Evolutionary conservation across 192 early-diverging fungal species (phyloP), one percentile per base, ranked within the genome.

Genomic region (Linnemannia schmuckeri): DNA sequence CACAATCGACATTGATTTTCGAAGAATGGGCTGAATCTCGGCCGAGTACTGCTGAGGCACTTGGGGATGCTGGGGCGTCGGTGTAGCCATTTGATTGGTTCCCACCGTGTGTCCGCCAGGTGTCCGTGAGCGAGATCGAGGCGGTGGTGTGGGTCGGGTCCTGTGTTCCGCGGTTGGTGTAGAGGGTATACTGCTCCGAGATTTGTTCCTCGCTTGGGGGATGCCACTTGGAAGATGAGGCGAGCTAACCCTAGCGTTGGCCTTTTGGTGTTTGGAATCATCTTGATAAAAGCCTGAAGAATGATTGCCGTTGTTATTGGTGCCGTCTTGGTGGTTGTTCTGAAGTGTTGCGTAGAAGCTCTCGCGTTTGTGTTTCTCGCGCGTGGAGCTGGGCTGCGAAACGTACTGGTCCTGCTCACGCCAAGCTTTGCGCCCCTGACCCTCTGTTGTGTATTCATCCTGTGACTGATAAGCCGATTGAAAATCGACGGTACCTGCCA

Each of bases 351-450:
- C 85, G 37, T 81, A 87, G 61, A 81, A 87, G 35, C 85, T 87
- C 30, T 87, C 85, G 12, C 85, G 79, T 35, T 87, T 81, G 44
- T 87, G 85, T 42, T 87, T 87, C 42, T 87, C 85, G 9, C 80
- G 79, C 1, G 30, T 77, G 55, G 47, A 70, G 18, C 40, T 72
- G 18, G 78, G 63, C 5, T 80, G 78, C 4, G 40, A 22, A 8
- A 70, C n/a, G 30, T 77, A 41, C 33, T 85, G 78, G 2, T 85
- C 83, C 72, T 79, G 78, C 6, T 85, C 78, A 27, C 69, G 52
- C 76, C 76, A 78, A 27, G 54, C 52, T 27, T 78, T 66, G 61
- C 72, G 18, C 33, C 42, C 46, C 41, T 49, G 24, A 52, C 9
- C 42, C 10, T 82, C 81, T 0, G 70, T 13, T 2, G 24, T 13